phyloP scores from a whole-genome alignment of 1,284 basidiomycete species.

The Melampsora larici-populina region DNA sequence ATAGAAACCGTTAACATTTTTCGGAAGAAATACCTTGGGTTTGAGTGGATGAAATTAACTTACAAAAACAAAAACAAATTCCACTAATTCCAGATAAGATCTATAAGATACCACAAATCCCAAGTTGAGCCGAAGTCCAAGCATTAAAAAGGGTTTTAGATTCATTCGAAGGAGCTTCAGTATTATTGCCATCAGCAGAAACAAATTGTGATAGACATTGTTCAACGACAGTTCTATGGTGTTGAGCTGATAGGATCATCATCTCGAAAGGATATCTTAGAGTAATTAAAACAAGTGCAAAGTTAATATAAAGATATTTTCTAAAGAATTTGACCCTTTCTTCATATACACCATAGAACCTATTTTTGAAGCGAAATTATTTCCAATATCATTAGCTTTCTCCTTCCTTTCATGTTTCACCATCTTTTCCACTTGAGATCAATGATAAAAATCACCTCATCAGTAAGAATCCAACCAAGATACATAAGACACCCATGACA shows the following conservation, averaged over 20 bases:
- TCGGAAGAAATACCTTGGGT: not conserved
- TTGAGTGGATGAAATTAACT: not conserved
- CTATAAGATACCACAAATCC: constrained; percentile 33
- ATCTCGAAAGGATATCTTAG: constrained; percentile 13
- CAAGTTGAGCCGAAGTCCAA: constrained; percentile 37
- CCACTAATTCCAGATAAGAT: constrained; percentile 9
- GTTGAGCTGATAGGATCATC: constrained; percentile 31
- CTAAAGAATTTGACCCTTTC: constrained; percentile 24
- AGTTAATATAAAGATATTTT: constrained; percentile 6
- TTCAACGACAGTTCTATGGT: constrained; percentile 16
- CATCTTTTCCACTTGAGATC: not conserved
- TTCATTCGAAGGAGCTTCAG: not conserved
- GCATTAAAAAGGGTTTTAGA: constrained; percentile 4
- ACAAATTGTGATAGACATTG: constrained; percentile 33
- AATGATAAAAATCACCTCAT: constrained; percentile 23
- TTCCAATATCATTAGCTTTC: not conserved
- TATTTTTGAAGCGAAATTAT: not conserved
- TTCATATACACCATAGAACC: constrained; percentile 41
- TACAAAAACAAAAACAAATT: constrained; percentile 29
- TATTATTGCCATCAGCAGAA: constrained; percentile 2
- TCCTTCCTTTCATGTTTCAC: too few relatives aligned
- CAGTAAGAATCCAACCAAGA: constrained; percentile 8
- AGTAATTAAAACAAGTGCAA: not conserved
- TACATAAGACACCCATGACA: constrained; percentile 34
- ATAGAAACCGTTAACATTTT: too few relatives aligned